phyloP scores from a whole-genome alignment of 441 rosid genomes.

The Kokia cookei region DNA sequence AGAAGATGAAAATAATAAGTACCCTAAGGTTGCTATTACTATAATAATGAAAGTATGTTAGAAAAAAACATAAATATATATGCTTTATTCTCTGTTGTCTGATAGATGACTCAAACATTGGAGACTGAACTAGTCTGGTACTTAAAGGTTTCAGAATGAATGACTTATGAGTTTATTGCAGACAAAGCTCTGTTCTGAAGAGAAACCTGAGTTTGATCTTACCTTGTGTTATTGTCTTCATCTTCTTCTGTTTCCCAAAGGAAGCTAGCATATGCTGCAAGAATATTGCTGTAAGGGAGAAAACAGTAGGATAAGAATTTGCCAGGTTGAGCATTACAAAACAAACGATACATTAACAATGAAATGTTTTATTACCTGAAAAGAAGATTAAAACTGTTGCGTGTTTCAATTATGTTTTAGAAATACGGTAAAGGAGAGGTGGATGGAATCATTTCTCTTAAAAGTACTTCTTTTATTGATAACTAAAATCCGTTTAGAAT shows the following conservation, averaged over 20 bases:
- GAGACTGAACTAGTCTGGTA: background rate
- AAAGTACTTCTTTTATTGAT: background rate
- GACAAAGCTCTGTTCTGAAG: conserved; percentile 5
- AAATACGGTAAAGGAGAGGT: background rate
- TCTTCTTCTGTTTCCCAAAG: conserved; percentile 64
- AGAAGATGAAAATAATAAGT: no score
- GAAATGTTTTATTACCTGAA: background rate
- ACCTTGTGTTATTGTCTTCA: conserved; percentile 17
- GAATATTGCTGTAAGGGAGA: conserved; percentile 44
- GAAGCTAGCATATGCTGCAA: conserved; percentile 77
- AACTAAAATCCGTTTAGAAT: background rate
- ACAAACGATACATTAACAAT: background rate
- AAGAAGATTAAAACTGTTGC: no score
- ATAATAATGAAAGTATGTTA: background rate
- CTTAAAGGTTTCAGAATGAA: background rate
- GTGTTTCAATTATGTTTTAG: no score
- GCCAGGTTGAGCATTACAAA: background rate
- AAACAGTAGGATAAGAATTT: background rate
- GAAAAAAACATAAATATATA: background rate
- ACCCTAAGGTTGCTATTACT: background rate
- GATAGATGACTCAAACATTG: background rate
- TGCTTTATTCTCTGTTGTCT: background rate
- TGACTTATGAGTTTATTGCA: conserved; percentile 11
- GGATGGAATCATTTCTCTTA: background rate
- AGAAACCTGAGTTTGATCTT: conserved; percentile 17